Conservation (phyloP, 305 asterid genomes). For the Fraxinus sp. region DNA sequence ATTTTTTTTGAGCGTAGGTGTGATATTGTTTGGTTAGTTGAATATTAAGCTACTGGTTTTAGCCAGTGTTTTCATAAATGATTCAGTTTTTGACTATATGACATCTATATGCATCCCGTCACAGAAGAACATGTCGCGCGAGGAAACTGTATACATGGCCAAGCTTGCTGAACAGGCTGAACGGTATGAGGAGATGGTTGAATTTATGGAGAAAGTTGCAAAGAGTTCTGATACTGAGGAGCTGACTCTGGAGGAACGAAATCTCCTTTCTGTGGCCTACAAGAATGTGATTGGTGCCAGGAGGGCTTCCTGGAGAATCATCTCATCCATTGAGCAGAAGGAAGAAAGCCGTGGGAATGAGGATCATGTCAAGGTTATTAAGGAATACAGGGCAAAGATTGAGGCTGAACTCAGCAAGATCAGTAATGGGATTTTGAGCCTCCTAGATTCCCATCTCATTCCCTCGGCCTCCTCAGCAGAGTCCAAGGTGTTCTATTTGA, state of each 20-base stretch:
- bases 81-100: neutral
- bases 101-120: neutral
- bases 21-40: neutral
- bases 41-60: neutral
- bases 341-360: constrained; percentile 49
- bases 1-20: neutral
- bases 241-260: constrained; percentile 56
- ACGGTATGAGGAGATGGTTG: constrained; percentile 60
- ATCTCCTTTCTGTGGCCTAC: constrained; percentile 61
- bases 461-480: constrained; percentile 54
- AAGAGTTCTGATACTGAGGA: constrained; percentile 46
- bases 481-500: constrained; percentile 60
- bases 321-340: constrained; percentile 40
- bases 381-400: constrained; percentile 52
- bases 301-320: constrained; percentile 61
- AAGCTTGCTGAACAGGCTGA: constrained; percentile 59
- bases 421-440: constrained; percentile 56
- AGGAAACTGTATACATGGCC: constrained; percentile 58
- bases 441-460: constrained; percentile 48
- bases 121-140: constrained; percentile 36
- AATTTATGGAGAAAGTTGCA: constrained; percentile 60
- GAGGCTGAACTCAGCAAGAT: constrained; percentile 59
- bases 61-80: neutral
- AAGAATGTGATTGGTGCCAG: constrained; percentile 65
- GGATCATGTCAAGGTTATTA: constrained; percentile 45